Evolutionary conservation across 2,329 filamentous ascomycete species (phyloP), one percentile per base, ranked within the genome.

Genomic region (Aureobasidium sp.): DNA sequence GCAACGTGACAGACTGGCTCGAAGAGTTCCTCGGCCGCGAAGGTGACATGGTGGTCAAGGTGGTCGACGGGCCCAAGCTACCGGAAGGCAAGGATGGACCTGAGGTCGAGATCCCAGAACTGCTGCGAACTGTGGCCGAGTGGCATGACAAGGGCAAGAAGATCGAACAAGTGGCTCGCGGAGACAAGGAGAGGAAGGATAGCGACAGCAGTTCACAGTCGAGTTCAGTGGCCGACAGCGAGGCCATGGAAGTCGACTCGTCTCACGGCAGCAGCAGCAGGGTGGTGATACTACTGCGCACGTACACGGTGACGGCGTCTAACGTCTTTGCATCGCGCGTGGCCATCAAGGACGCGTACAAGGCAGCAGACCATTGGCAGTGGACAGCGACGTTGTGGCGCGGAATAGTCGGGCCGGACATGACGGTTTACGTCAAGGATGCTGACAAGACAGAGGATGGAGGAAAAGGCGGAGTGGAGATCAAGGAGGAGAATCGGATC

Each of bases 371-470:
- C 69, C 93, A 97, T 76, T 97, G 93, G 91, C 89, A 95, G 74
- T 97, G 93, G 93, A 91, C 94, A 80, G 93, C 93, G 39, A 93
- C 89, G 47, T 82, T 97, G 25, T 97, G 93, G 93, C 86, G 92
- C 11, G 90, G 91, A 11, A 88, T 90, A 60, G 82, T 92, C 1
- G 90, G 89, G 0, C 86, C 93, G 0, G 93, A 97, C 73, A 77
- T 93, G 49, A 88, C 88, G 1, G 79, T 94, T 31, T 90, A 88
- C 69, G 82, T 89, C 20, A 71, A 73, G 37, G 66, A 68, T 5
- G 61, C 64, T 22, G 63, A 27, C 11, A 61, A 58, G 44, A 25
- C 44, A 4, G 51, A 61, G 12, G 66, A 69, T 25, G 64, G 56
- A 11, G 68, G 68, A 44, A 67, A 71, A 66, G 49, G 66, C 22